Evolutionary conservation across 73 alveolate species (phyloP).

Genomic region (Tetrahymena malaccensis): DNA sequence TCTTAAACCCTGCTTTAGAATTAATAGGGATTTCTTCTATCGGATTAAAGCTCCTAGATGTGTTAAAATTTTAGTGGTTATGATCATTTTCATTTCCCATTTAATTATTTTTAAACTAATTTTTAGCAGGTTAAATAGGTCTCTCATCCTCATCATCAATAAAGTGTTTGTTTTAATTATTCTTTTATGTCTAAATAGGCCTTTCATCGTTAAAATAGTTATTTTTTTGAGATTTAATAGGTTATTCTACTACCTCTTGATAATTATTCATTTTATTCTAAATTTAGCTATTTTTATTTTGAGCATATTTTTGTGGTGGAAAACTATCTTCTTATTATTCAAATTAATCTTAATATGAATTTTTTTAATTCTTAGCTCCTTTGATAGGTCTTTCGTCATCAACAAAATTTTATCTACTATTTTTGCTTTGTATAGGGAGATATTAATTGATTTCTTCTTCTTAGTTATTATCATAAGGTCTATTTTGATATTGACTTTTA

Average conservation of each 20-base stretch:
- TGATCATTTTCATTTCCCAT: not conserved
- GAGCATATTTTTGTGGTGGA: not conserved
- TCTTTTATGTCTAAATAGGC: not conserved
- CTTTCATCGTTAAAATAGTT: not conserved
- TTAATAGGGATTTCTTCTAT: not conserved
- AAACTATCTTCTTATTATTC: not conserved
- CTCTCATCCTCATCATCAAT: conserved; percentile 12
- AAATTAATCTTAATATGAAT: not conserved
- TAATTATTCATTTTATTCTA: not conserved
- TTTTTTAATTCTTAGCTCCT: not conserved
- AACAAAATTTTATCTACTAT: not conserved
- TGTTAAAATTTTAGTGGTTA: not conserved
- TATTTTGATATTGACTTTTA: not conserved
- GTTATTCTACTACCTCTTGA: not conserved
- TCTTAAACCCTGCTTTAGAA: not conserved
- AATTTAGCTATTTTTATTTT: not conserved
- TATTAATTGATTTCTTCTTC: not conserved
- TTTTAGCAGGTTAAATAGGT: conserved; percentile 3
- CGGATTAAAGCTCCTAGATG: not conserved
- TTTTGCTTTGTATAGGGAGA: not conserved
- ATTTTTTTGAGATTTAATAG: not conserved
- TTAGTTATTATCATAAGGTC: not conserved
- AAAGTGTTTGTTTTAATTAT: not conserved
- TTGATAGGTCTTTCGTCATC: conserved; percentile 6
- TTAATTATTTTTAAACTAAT: conserved; percentile 7